Base-by-base conservation (phyloP, 1,139 yeast genomes). In the Hyphopichia wangnamkhiaoensis region DNA sequence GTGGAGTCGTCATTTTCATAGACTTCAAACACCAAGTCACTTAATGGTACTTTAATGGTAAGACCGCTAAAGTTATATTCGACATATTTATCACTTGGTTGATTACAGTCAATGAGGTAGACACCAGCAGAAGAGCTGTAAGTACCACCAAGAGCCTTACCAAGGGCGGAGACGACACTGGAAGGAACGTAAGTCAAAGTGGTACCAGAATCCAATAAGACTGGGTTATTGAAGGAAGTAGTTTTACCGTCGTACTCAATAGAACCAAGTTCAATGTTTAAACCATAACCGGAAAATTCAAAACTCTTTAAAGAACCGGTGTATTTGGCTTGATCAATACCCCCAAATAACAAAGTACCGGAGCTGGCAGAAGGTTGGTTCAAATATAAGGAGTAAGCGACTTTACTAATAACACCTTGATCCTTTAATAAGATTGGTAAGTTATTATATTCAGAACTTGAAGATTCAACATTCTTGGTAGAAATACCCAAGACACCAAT, bases 131-230 rank as follows among this genome's bases (percentile, higher is more conserved):
- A 5, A 15, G 10, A 8, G 25, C 15, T 12, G 29, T 38, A 39
- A 2, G 37, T 40, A 14, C 41, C 51, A 32, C 69, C 65, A 5
- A 76, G 46, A 1, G 51, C 37, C 2, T 43, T 38, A 0, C 76
- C 80, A 40, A 82, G 58, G 3, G 57, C 45, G 3, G 53, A 50
- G 12, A 78, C 58, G 19, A 75, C 50, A n/a, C 47, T 53, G 1
- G 50, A 37, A 16, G 88, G 85, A 2, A 81, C 56, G 46, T 72
- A 74, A 4, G 84, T 69, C 35, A 79, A 59, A 2, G 90, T 79
- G 7, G 90, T 76, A 33, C 93, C 93, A 2, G 88, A 76, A 58
- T 84, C 93, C 31, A 84, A 59, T 33, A 80, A 57, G 3, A 82
- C 85, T 1, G 77, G 64, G 31, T 30, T 15, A 19, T 30, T 19